phyloP scores from a whole-genome alignment of 2,329 filamentous ascomycete genomes.

The Dryadomyces sulphureus region DNA sequence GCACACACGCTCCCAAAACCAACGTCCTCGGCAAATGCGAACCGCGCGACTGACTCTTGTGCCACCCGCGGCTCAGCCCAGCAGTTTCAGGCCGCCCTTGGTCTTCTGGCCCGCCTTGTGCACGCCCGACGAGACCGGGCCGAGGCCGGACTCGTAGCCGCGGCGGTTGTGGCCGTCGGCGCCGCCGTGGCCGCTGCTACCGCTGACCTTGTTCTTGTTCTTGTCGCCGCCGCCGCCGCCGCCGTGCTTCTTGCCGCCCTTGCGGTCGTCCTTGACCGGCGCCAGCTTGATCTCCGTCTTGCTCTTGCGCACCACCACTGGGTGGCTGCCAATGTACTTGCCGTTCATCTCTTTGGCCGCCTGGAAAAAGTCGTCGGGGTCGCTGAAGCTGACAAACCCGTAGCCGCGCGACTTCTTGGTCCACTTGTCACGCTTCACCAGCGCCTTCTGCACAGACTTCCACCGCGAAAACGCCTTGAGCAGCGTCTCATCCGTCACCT shows the following conservation, averaged over 20 bases:
- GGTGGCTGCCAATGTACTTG: constrained; percentile 97
- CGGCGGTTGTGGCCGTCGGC: constrained; percentile 16
- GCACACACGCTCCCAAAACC: no score
- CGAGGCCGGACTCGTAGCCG: constrained; percentile 34
- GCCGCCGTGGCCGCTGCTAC: constrained; percentile 15
- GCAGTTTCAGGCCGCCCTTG: constrained; percentile 47
- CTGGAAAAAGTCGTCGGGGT: constrained; percentile 91
- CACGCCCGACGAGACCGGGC: constrained; percentile 36
- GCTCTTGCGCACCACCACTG: constrained; percentile 72
- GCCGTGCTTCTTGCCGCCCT: constrained; percentile 12
- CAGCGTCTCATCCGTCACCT: constrained; percentile 91
- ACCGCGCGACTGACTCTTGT: not conserved
- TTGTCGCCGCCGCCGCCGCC: constrained; percentile 16
- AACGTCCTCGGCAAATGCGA: no score
- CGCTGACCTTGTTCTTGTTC: constrained; percentile 16
- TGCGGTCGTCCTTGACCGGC: constrained; percentile 44
- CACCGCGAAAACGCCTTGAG: constrained; percentile 88
- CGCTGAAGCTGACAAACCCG: constrained; percentile 90
- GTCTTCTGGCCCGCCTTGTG: constrained; percentile 47
- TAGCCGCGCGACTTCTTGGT: constrained; percentile 94
- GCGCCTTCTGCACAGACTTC: constrained; percentile 76
- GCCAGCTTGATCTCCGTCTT: constrained; percentile 81
- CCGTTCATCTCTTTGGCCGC: constrained; percentile 97
- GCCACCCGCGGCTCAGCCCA: constrained; percentile 29
- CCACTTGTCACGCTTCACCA: constrained; percentile 87